phyloP scores from a whole-genome alignment of 2,329 filamentous ascomycete species.

The Colletotrichum sublineola region DNA sequence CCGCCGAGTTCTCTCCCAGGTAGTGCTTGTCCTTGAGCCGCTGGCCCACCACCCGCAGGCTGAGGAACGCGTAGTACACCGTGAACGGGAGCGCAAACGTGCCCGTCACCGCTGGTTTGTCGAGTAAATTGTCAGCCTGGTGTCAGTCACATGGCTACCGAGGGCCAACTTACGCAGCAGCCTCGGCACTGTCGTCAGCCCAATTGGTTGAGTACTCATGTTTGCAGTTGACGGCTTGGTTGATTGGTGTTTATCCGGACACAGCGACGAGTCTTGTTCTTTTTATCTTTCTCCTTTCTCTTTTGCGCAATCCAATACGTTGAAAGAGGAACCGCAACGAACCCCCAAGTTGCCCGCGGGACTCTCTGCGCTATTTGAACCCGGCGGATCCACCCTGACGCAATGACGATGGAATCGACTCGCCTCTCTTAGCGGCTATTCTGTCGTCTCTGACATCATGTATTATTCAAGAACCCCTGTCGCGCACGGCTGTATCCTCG shows the following conservation, averaged over 20 bases:
- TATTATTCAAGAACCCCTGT: background rate
- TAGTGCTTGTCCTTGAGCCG: slow-evolving; percentile 24
- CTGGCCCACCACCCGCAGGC: slow-evolving; percentile 24
- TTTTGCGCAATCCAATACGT: background rate
- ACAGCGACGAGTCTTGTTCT: no score
- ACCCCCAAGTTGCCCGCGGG: background rate
- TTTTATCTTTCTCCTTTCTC: no score
- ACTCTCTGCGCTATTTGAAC: background rate
- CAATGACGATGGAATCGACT: background rate
- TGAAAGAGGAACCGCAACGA: no score
- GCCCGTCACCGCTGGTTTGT: slow-evolving; percentile 19
- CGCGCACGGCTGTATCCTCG: background rate
- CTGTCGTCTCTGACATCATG: slow-evolving; percentile 7
- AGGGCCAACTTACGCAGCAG: slow-evolving; percentile 25
- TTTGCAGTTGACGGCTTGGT: background rate
- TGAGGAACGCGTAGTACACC: slow-evolving; percentile 33
- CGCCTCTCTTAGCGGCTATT: background rate
- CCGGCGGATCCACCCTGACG: background rate
- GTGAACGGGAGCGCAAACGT: slow-evolving; percentile 33
- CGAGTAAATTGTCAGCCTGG: background rate
- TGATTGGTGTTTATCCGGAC: no score
- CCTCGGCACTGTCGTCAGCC: slow-evolving; percentile 29
- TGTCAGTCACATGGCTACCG: background rate
- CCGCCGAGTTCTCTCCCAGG: slow-evolving; percentile 25
- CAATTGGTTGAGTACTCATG: slow-evolving; percentile 28